Base-by-base conservation (phyloP, 306 rosid species). In the Nissolia schottii region DNA sequence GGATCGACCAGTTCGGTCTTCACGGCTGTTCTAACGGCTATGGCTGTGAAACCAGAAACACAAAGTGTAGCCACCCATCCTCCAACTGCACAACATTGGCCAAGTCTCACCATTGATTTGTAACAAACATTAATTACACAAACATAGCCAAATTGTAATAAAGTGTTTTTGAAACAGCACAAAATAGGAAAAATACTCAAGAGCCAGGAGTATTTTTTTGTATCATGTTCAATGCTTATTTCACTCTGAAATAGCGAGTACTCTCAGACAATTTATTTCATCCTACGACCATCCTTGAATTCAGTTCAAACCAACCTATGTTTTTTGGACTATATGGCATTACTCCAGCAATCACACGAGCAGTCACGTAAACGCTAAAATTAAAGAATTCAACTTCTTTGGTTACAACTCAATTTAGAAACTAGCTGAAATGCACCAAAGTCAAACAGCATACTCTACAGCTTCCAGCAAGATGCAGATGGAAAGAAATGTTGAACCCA, bases 51-150 rank as follows among this genome's bases (percentile, higher is more conserved):
- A 65, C 93, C 97, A 24, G 97, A 86, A 49, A 87, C 96, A 43
- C 78, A 86, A 27, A 91, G 81, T 43, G 97, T 61, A 57, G 96
- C 92, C 32, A 91, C 75, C 97, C 97, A 91, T 53, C 97, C 97
- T 68, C 86, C 97, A 77, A 63, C 97, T 89, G 85, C 86, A 80
- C 51, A 27, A 64, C 41, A 67, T 46, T 57, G 57, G 24, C n/a
- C 2, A 29, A 55, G 20, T 37, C 70, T 50, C 74, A 76, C 28
- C 55, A 61, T 11, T 23, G 48, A 34, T 79, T 54, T 74, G 20
- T 18, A 60, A 32, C 55, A 24, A 63, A 66, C 58, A 50, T 24
- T 24, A 51, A 72, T 24, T 5, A 41, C 53, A 29, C 38, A 45
- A 65, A 15, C 34, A 41, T 3, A 18, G 12, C 1, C 34, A 54